phyloP scores from a whole-genome alignment of 345 rosid genomes.

The Euclidium syriacum region DNA sequence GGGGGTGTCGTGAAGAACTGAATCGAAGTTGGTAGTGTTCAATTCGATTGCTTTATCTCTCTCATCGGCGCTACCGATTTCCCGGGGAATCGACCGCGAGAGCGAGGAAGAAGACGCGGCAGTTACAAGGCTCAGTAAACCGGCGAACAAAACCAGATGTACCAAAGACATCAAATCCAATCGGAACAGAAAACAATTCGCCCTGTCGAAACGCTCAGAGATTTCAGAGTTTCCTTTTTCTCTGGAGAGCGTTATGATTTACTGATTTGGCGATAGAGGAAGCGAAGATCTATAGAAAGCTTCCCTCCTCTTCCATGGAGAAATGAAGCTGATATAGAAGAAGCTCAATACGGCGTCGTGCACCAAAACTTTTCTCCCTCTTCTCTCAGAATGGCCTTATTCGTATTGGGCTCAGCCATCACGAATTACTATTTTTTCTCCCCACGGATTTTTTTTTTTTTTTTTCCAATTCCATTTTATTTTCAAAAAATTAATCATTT shows the following conservation, averaged over 20 bases:
- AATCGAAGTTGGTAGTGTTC: constrained; percentile 64
- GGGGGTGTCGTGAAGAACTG: constrained; percentile 56
- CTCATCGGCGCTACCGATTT: constrained; percentile 27
- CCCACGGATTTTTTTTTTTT: background rate
- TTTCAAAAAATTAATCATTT: no score
- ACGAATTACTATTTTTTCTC: background rate
- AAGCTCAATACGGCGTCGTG: background rate
- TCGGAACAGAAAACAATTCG: background rate
- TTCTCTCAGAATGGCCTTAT: constrained; percentile 1
- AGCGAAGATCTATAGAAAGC: constrained; percentile 21
- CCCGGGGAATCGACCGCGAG: constrained; percentile 68
- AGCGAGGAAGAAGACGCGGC: constrained; percentile 38
- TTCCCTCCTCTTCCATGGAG: constrained; percentile 21
- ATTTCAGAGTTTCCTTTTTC: background rate
- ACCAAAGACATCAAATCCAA: constrained; percentile 45
- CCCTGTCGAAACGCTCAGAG: background rate
- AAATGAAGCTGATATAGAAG: background rate
- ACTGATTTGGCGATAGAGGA: no score
- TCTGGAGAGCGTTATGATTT: no score
- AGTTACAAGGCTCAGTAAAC: constrained; percentile 29
- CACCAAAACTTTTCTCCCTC: background rate
- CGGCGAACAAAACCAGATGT: constrained; percentile 33
- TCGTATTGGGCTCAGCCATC: background rate
- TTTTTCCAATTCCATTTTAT: no score
- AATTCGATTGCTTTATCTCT: constrained; percentile 65